Base-by-base conservation (phyloP, 352 stramenopile genomes). In the Phytopythium oedochilum region DNA sequence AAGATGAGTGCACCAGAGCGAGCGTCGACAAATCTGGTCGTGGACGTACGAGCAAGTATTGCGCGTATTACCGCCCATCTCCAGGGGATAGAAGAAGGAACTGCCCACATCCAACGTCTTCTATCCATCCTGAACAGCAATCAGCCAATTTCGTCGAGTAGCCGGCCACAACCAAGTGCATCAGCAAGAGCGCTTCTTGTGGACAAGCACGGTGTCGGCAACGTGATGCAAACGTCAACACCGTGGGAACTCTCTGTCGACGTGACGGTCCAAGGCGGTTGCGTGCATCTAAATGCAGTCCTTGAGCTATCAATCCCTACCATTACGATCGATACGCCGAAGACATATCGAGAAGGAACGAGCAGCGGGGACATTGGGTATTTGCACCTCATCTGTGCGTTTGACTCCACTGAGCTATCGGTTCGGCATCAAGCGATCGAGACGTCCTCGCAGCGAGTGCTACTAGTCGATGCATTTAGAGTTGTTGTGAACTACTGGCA, bases 251-350 rank as follows among this genome's bases (percentile, higher is more conserved):
- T 75, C 40, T 54, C 18, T 40, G 26, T 78, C 18, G 46, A 69
- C 40, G 20, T 69, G 38, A 69, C 48, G 35, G 47, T 48, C 71
- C 47, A 28, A 20, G 70, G 70, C 55, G 60, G 44, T 28, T 51
- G 54, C 29, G 31, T 78, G 53, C 44, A 22, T 43, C 39, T 73
- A 36, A 78, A 75, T 23, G 53, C 70, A 17, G 45, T 67, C 36
- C 59, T 78, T 3, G 36, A 57, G 48, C 26, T 75, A 25, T 63
- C 43, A 1, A 32, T 75, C 20, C 49, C 60, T 12, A 14, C 58
- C 31, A 17, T 75, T 11, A 64, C 55, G 6, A 22, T 75, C 53
- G 60, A 56, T 29, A 68, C 66, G 20, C 26, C 53, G 26, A 61
- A 71, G 17, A 53, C 38, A 1, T 54, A 66, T 17, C 23, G 35